Percentiles rank a stretch among this genome's conserved stretches.
Conservation (phyloP, 2,329 filamentous ascomycete species). For the Aspergillus quadricinctus region DNA sequence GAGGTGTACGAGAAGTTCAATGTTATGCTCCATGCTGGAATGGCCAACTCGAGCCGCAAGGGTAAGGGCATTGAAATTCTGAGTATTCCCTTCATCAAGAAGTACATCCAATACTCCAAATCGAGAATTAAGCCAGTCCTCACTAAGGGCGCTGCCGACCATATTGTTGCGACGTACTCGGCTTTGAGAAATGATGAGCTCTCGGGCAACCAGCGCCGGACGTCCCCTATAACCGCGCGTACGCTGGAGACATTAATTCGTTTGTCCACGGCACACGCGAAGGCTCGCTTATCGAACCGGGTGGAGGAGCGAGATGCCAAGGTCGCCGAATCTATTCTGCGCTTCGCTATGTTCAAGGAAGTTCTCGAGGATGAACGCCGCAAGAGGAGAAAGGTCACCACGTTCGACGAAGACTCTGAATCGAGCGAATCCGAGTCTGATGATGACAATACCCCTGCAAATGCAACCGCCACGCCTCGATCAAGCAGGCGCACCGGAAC, state of each 20-base stretch:
- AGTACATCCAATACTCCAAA: conserved; percentile 98
- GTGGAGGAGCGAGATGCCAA: conserved; percentile 87
- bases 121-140: conserved; percentile 82
- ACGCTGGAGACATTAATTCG: conserved; percentile 97
- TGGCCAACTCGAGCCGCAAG: conserved; percentile 70
- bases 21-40: conserved; percentile 88
- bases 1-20: conserved; percentile 97
- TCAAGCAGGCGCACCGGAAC: conserved; percentile 30
- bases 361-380: conserved; percentile 72
- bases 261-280: conserved; percentile 92
- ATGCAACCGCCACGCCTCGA: conserved; percentile 28
- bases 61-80: conserved; percentile 80
- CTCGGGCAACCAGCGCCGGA: conserved; percentile 87
- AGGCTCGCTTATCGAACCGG: conserved; percentile 78
- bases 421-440: conserved; percentile 38
- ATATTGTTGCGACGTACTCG: conserved; percentile 87
- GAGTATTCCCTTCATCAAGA: conserved; percentile 97
- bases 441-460: conserved; percentile 21
- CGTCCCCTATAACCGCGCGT: conserved; percentile 92
- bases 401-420: conserved; percentile 58
- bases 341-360: conserved; percentile 97
- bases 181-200: conserved; percentile 93
- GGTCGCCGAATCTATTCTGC: conserved; percentile 81
- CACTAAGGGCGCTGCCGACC: conserved; percentile 85
- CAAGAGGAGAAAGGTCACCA: conserved; percentile 75